These are phyloP conservation scores for Neobulgaria alba DNA, from an alignment of 2,329 filamentous ascomycete genomes.

Conservation along the genomic window DNA sequence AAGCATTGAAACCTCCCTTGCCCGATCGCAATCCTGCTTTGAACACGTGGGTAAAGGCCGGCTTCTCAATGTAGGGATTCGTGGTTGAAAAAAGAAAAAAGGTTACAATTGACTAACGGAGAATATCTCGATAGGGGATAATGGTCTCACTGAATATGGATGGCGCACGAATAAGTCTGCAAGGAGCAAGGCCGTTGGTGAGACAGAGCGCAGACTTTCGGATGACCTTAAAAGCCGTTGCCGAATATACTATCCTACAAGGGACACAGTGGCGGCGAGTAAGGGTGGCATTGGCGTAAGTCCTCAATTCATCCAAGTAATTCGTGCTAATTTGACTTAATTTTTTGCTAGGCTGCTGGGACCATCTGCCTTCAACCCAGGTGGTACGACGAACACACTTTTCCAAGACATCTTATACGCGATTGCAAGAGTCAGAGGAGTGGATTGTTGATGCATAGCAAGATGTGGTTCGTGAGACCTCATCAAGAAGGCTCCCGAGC, in stretches of 20 bases:
- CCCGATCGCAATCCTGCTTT: too few relatives aligned
- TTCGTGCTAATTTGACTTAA: too few relatives aligned
- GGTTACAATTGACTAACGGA: neutral
- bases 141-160: constrained; percentile 35
- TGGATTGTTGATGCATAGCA: constrained; percentile 82
- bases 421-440: constrained; percentile 65
- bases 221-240: constrained; percentile 40
- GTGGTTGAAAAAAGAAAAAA: neutral
- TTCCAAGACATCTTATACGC: constrained; percentile 63
- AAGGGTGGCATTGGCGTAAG: constrained; percentile 52
- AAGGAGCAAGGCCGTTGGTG: constrained; percentile 13
- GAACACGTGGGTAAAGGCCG: neutral
- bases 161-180: constrained; percentile 28
- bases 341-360: constrained; percentile 51
- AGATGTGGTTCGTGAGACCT: constrained; percentile 51
- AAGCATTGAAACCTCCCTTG: too few relatives aligned
- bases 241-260: constrained; percentile 73
- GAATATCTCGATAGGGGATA: constrained; percentile 32
- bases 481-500: constrained; percentile 31
- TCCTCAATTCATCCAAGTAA: constrained; percentile 1
- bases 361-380: constrained; percentile 72
- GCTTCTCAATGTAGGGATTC: neutral
- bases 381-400: constrained; percentile 59
- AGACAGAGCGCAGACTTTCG: constrained; percentile 16
- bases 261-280: constrained; percentile 57